Conservation (phyloP, 164 flowering plant genomes). For the Magnolia kwangsiensis region DNA sequence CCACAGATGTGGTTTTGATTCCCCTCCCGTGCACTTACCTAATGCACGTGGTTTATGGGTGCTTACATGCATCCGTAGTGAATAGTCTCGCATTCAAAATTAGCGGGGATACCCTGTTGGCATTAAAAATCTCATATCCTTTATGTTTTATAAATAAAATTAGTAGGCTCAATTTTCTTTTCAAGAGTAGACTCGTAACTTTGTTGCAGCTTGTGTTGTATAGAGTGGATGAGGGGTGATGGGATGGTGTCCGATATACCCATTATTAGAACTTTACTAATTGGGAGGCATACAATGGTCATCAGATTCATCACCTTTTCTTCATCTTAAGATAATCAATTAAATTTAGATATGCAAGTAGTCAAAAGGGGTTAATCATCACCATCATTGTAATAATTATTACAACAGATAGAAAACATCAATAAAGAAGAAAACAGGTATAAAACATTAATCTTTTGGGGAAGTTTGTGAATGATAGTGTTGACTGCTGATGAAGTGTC, state of each 20-base stretch:
- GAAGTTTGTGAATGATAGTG: background rate
- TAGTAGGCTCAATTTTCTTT: background rate
- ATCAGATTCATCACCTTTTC: background rate
- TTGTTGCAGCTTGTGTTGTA: background rate
- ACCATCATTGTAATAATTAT: background rate
- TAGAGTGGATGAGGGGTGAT: background rate
- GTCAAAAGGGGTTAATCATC: too few relatives aligned
- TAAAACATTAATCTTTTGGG: background rate
- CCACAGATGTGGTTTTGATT: too few relatives aligned
- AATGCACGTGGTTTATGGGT: too few relatives aligned
- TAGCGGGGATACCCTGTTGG: too few relatives aligned
- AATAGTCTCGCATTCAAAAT: too few relatives aligned
- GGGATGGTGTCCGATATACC: background rate
- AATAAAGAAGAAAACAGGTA: background rate
- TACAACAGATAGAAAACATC: background rate
- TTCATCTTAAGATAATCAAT: background rate
- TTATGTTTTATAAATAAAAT: background rate
- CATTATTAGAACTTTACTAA: background rate
- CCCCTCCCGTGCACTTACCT: too few relatives aligned
- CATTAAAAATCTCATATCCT: background rate
- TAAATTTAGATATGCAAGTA: too few relatives aligned
- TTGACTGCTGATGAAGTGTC: background rate
- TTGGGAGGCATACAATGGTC: background rate
- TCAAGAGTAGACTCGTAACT: background rate
- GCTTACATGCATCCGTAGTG: too few relatives aligned